phyloP scores from a whole-genome alignment of 495 filamentous ascomycete species.

The Usnea hakonensis region DNA sequence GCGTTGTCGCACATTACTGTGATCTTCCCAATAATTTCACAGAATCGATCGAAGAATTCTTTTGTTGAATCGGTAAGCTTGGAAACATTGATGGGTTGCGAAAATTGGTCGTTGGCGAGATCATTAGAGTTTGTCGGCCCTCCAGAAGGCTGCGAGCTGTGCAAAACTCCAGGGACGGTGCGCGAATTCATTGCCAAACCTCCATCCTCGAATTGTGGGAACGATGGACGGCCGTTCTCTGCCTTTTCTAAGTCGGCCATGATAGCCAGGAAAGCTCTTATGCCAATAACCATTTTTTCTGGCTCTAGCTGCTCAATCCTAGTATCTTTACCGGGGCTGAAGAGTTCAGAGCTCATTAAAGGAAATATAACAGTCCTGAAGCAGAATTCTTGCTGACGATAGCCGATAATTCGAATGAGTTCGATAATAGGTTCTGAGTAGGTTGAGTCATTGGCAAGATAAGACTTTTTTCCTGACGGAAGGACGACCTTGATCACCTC shows the following conservation, averaged over 20 bases:
- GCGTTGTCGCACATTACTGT: conserved; percentile 92
- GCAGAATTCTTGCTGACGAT: conserved; percentile 85
- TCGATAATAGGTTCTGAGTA: conserved; percentile 86
- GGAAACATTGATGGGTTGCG: conserved; percentile 64
- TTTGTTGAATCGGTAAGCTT: conserved; percentile 67
- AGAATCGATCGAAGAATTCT: conserved; percentile 82
- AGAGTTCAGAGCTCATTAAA: conserved; percentile 83
- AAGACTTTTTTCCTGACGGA: conserved; percentile 65
- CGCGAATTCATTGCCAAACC: conserved; percentile 18
- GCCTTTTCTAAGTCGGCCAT: conserved; percentile 91
- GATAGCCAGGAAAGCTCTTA: conserved; percentile 82
- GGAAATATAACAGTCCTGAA: conserved; percentile 90
- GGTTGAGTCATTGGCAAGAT: conserved; percentile 69
- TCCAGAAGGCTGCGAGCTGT: neutral
- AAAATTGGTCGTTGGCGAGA: conserved; percentile 24
- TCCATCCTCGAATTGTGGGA: conserved; percentile 45
- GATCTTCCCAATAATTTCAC: conserved; percentile 90
- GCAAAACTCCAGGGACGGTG: neutral
- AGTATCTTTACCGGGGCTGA: conserved; percentile 68
- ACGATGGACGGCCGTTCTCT: conserved; percentile 70
- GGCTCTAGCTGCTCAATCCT: conserved; percentile 91
- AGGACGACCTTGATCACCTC: conserved; percentile 78
- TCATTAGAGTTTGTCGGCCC: neutral
- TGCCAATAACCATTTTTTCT: conserved; percentile 92
- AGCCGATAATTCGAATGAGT: conserved; percentile 90